A percentile compares a stretch with the other conserved stretches of the same genome.
phyloP scores from a whole-genome alignment of 2,329 filamentous ascomycete species.

The Colletotrichum sublineola region DNA sequence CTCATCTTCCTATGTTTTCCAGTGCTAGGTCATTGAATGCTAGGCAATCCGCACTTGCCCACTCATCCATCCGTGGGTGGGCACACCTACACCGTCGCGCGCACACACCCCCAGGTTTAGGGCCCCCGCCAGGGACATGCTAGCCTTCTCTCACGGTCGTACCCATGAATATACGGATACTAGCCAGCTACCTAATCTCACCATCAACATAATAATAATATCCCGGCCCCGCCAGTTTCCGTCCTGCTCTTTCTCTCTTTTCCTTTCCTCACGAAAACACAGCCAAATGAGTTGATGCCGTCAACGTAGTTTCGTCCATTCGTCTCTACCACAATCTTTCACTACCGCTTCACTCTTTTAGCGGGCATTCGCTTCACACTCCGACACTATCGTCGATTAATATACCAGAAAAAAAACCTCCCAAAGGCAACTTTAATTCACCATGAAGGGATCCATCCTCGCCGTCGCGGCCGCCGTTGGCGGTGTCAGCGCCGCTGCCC shows the following conservation, averaged over 20 bases:
- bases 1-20: not conserved
- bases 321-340: slow-evolving; percentile 56
- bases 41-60: slow-evolving; percentile 18
- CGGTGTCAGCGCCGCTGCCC: slow-evolving; percentile 67
- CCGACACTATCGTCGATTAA: slow-evolving; percentile 47
- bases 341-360: slow-evolving; percentile 89
- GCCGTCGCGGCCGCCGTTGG: slow-evolving; percentile 73
- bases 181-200: slow-evolving; percentile 40
- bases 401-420: slow-evolving; percentile 47
- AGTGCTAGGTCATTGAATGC: slow-evolving; percentile 28
- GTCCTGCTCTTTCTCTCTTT: slow-evolving; percentile 51
- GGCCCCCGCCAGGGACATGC: slow-evolving; percentile 24
- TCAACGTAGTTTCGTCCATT: slow-evolving; percentile 68
- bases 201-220: slow-evolving; percentile 56
- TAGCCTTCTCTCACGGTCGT: slow-evolving; percentile 31
- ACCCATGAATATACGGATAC: slow-evolving; percentile 40
- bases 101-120: slow-evolving; percentile 35
- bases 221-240: slow-evolving; percentile 53
- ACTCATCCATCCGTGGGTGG: slow-evolving; percentile 32
- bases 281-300: slow-evolving; percentile 65
- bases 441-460: slow-evolving; percentile 81
- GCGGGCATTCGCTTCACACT: slow-evolving; percentile 78
- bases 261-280: slow-evolving; percentile 58
- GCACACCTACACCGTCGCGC: slow-evolving; percentile 39
- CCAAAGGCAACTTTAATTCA: slow-evolving; percentile 56